Conservation (phyloP, 1,284 basidiomycete species). For the Pseudomicrostroma phylloplanum region DNA sequence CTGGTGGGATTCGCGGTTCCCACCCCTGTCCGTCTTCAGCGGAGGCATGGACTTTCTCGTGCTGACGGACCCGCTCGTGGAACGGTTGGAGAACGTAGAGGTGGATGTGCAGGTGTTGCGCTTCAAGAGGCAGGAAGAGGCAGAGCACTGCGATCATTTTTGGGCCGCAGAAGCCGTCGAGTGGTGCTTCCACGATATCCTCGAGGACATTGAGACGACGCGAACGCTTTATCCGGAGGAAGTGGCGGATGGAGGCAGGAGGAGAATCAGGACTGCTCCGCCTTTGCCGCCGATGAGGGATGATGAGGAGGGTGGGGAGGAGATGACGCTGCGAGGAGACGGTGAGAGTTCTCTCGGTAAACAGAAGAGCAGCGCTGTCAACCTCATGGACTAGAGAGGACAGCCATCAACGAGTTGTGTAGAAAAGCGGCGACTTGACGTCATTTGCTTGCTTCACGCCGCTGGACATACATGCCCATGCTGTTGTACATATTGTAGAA, state of each 20-base stretch:
- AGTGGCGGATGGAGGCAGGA: constrained; percentile 4
- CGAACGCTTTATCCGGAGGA: constrained; percentile 43
- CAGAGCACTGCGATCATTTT: constrained; percentile 55
- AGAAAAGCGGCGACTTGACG: no score
- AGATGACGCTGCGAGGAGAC: no score
- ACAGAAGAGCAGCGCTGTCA: no score
- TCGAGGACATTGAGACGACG: constrained; percentile 51
- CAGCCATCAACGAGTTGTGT: no score
- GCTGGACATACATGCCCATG: no score
- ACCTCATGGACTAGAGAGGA: no score
- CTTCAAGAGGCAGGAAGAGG: constrained; percentile 55
- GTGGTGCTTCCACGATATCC: constrained; percentile 55
- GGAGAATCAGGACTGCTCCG: not conserved
- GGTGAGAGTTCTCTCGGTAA: no score
- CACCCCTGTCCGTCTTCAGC: constrained; percentile 58
- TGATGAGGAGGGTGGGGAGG: no score
- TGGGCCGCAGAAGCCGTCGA: constrained; percentile 62
- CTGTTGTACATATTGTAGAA: no score
- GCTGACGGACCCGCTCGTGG: constrained; percentile 38
- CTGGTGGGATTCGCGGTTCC: constrained; percentile 60
- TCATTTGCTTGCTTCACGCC: no score
- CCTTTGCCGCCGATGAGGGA: no score
- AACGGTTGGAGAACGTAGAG: constrained; percentile 35
- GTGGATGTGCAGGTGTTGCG: constrained; percentile 56
- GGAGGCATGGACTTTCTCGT: constrained; percentile 52